Evolutionary conservation across 1,139 yeast species (phyloP), one percentile per base, ranked within the genome.

Genomic region (Schizosaccharomyces versatilis): DNA sequence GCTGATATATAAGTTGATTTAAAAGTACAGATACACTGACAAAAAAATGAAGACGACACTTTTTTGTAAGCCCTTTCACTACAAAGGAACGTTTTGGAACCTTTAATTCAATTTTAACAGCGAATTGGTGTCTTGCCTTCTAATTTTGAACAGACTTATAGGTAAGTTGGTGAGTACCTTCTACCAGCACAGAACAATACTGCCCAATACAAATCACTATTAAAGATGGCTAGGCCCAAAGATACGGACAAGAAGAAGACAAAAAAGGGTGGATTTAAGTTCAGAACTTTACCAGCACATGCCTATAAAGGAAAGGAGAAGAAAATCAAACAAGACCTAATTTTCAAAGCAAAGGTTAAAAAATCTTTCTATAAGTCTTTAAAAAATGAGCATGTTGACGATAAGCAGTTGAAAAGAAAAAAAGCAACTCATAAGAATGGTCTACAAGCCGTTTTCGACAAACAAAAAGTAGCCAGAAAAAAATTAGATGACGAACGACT

Each of bases 301-400:
- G 49, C 49, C 15, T 44, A 44, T 44, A 32, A 44, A 32, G 49
- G 49, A 24, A 44, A 44, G 36, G 49, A 32, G 5, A 44, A 44
- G n/a, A 44, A 32, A 32, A 44, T 44, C 2, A 44, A 44, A 12
- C 49, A 44, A 44, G 49, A 44, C 32, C 7, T 44, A 7, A 44
- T 44, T 44, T 32, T 44, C 5, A 44, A 44, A 17, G 49, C 49
- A 15, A 44, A 44, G 38, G 14, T 36, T 6, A 44, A 44, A 9
- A 44, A 44, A 14, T 36, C 19, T 7, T 44, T 8, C 9, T 44
- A 19, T n/a, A 24, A 44, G 38, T 19, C 12, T 1, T 14, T 44
- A 7, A 44, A 32, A 24, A 32, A 32, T 3, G 49, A 44, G 14
- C 38, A 44, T 12, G 19, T 19, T 44, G n/a, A 14, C 12, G 32